Conservation (phyloP, 805 yeast species). For the Pichia deserticola region DNA sequence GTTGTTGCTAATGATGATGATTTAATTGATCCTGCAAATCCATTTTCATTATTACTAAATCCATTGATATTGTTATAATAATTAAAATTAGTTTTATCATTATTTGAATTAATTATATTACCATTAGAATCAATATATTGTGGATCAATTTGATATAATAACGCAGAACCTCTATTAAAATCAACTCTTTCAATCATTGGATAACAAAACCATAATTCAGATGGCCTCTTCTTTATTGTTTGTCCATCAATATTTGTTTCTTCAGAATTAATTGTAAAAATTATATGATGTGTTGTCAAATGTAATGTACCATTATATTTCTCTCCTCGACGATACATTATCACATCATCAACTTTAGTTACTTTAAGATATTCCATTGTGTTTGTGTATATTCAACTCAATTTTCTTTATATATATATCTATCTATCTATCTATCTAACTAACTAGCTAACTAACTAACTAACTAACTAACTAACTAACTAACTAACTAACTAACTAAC, state of each 20-base stretch:
- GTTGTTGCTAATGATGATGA: slow-evolving; percentile 1
- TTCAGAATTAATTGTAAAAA: slow-evolving; percentile 38
- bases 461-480: no score
- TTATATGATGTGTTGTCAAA: slow-evolving; percentile 69
- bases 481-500: no score
- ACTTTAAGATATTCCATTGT: slow-evolving; percentile 50
- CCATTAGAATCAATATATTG: not conserved
- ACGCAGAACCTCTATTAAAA: slow-evolving; percentile 48
- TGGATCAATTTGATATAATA: slow-evolving; percentile 10
- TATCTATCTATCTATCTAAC: no score
- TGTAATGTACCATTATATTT: slow-evolving; percentile 54
- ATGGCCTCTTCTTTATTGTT: slow-evolving; percentile 15
- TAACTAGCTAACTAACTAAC: no score
- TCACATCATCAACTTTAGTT: slow-evolving; percentile 39
- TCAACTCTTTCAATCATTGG: slow-evolving; percentile 68
- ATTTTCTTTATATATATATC: no score
- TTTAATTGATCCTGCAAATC: not conserved
- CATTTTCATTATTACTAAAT: not conserved
- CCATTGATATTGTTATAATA: no score
- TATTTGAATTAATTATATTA: not conserved
- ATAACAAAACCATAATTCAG: slow-evolving; percentile 88
- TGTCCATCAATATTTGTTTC: not conserved
- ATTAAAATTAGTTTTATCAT: no score
- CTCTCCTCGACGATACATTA: slow-evolving; percentile 51
- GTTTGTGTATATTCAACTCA: not conserved